These are phyloP conservation scores for Plasmodium chabaudi DNA, from an alignment of 169 alveolate species.

Conservation along the genomic window DNA sequence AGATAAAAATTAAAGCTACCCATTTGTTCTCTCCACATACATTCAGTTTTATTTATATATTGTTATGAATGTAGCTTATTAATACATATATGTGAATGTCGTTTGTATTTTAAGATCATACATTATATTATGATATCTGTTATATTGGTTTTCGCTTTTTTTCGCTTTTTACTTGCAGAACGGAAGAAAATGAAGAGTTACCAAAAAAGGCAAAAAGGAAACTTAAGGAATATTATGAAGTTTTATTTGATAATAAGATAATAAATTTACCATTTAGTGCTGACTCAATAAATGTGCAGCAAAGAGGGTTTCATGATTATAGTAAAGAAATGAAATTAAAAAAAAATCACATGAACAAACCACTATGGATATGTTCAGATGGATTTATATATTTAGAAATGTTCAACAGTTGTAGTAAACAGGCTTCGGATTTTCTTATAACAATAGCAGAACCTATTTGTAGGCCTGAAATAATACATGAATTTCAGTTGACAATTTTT, in stretches of 20 bases:
- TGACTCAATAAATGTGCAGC: conserved; percentile 85
- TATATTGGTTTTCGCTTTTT: not conserved
- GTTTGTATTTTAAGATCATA: no score
- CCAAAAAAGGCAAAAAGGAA: conserved; percentile 36
- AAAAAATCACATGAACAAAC: conserved; percentile 87
- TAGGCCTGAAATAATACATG: conserved; percentile 97
- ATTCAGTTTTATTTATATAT: not conserved
- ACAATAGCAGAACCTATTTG: conserved; percentile 99
- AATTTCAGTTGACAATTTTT: conserved; percentile 92
- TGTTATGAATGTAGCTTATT: not conserved
- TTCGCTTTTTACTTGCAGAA: not conserved
- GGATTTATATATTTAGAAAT: conserved; percentile 89
- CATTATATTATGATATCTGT: not conserved
- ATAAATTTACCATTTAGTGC: conserved; percentile 85
- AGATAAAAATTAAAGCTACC: not conserved
- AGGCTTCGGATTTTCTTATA: conserved; percentile 96
- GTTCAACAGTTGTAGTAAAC: conserved; percentile 87
- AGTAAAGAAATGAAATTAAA: conserved; percentile 84
- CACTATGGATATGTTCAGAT: conserved; percentile 93
- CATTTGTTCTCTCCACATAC: not conserved
- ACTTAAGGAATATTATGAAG: conserved; percentile 61
- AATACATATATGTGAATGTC: not conserved
- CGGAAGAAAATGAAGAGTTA: conserved; percentile 20
- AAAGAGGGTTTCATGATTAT: conserved; percentile 88
- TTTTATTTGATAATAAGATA: conserved; percentile 68